phyloP scores from a whole-genome alignment of 352 stramenopile genomes.

The Pilasporangium apinafurcum region DNA sequence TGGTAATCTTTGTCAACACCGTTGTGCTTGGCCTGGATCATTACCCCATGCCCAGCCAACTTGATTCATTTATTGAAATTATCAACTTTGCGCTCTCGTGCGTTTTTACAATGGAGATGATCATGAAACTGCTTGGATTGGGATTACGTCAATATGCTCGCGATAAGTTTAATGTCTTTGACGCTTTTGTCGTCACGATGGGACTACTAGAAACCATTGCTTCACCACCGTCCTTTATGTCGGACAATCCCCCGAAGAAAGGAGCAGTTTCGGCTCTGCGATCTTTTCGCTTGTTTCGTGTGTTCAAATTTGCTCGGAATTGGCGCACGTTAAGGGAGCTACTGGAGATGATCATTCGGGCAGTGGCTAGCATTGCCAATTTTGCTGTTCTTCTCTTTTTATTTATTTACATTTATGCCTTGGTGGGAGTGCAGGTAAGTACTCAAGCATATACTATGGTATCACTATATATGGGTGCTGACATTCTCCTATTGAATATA shows the following conservation, averaged over 20 bases:
- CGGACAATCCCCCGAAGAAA: conserved; percentile 37
- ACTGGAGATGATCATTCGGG: conserved; percentile 84
- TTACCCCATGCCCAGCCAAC: conserved; percentile 54
- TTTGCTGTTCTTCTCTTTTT: conserved; percentile 93
- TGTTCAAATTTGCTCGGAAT: conserved; percentile 93
- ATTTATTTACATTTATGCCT: conserved; percentile 94
- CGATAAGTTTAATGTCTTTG: conserved; percentile 82
- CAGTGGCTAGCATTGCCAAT: conserved; percentile 91
- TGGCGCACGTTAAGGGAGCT: conserved; percentile 92
- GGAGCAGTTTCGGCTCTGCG: conserved; percentile 78
- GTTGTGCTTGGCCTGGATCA: conserved; percentile 74
- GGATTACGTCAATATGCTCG: conserved; percentile 63
- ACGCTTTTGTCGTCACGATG: conserved; percentile 82
- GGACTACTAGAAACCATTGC: conserved; percentile 62
- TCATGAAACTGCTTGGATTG: conserved; percentile 83
- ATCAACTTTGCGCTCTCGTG: conserved; percentile 76
- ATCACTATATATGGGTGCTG: not conserved
- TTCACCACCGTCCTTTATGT: conserved; percentile 71
- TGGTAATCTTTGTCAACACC: conserved; percentile 83
- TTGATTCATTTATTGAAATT: conserved; percentile 58
- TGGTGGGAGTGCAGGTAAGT: conserved; percentile 82
- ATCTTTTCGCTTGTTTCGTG: conserved; percentile 87
- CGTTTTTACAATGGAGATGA: conserved; percentile 68
- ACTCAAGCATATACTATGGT: too few relatives aligned
- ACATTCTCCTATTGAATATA: conserved; percentile 7